phyloP scores from a whole-genome alignment of 352 stramenopile genomes.

The Phytophthora hibernalis region DNA sequence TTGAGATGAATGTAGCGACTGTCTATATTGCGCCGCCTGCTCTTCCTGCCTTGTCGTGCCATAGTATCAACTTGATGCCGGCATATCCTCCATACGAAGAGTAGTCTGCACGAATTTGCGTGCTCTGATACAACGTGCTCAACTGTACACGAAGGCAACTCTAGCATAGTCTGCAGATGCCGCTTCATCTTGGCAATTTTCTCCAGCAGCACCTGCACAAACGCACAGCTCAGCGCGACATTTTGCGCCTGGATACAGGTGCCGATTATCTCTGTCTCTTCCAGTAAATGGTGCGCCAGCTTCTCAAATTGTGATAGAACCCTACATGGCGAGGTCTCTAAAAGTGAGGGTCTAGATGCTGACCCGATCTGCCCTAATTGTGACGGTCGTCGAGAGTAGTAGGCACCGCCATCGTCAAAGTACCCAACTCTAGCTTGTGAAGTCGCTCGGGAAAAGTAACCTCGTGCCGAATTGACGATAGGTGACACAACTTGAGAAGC shows the following conservation, averaged over 20 bases:
- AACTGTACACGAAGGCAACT: slow-evolving; percentile 39
- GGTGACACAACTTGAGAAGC: slow-evolving; percentile 2
- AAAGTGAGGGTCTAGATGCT: not conserved
- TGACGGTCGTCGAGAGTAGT: slow-evolving; percentile 5
- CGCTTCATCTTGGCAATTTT: slow-evolving; percentile 59
- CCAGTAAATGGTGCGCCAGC: slow-evolving; percentile 71
- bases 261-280: slow-evolving; percentile 76
- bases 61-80: slow-evolving; percentile 63
- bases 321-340: not conserved
- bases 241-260: slow-evolving; percentile 74
- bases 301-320: slow-evolving; percentile 70
- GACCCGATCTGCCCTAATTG: slow-evolving; percentile 7
- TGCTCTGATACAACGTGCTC: slow-evolving; percentile 66
- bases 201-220: slow-evolving; percentile 73
- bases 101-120: slow-evolving; percentile 57
- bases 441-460: not conserved
- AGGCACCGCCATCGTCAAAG: slow-evolving; percentile 32
- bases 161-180: slow-evolving; percentile 39
- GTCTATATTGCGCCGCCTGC: slow-evolving; percentile 19
- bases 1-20: slow-evolving; percentile 55
- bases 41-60: slow-evolving; percentile 39
- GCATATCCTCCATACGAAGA: slow-evolving; percentile 74
- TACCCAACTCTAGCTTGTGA: slow-evolving; percentile 8
- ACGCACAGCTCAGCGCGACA: slow-evolving; percentile 57
- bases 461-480: slow-evolving; percentile 12